These are phyloP conservation scores for Phaeoacremonium minimum DNA, from an alignment of 2,329 filamentous ascomycete genomes.

Conservation along the genomic window DNA sequence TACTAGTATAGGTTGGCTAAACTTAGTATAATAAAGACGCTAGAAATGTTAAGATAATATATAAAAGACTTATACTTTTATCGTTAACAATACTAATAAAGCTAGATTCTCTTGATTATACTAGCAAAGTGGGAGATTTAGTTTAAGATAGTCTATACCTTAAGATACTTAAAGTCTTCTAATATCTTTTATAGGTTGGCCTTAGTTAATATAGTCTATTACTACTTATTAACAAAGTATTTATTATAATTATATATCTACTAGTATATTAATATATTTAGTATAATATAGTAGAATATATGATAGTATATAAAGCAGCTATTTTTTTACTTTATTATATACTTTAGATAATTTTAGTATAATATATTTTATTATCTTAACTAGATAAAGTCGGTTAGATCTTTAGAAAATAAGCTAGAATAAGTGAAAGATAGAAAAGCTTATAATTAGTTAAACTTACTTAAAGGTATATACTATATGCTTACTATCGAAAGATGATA, in stretches of 20 bases:
- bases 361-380: neutral
- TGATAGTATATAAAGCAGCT: conserved; percentile 2
- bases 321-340: conserved; percentile 5
- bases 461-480: conserved; percentile 1
- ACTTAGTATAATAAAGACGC: conserved; percentile 2
- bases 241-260: conserved; percentile 1
- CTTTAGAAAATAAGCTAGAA: conserved; percentile 1
- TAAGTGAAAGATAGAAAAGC: conserved; percentile 1
- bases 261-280: conserved; percentile 1
- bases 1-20: conserved; percentile 1
- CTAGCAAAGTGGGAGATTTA: neutral
- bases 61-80: neutral
- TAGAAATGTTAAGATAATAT: conserved; percentile 1
- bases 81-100: neutral
- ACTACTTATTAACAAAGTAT: neutral
- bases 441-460: conserved; percentile 1
- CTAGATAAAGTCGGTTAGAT: neutral
- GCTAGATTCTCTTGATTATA: neutral
- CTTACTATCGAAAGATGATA: too few species aligned
- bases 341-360: conserved; percentile 3
- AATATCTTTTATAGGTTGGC: neutral
- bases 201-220: neutral
- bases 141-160: neutral
- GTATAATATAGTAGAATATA: conserved; percentile 3
- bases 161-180: conserved; percentile 1